Evolutionary conservation across 1,284 basidiomycete genomes (phyloP).

Genomic region (Pseudozyma sp.): DNA sequence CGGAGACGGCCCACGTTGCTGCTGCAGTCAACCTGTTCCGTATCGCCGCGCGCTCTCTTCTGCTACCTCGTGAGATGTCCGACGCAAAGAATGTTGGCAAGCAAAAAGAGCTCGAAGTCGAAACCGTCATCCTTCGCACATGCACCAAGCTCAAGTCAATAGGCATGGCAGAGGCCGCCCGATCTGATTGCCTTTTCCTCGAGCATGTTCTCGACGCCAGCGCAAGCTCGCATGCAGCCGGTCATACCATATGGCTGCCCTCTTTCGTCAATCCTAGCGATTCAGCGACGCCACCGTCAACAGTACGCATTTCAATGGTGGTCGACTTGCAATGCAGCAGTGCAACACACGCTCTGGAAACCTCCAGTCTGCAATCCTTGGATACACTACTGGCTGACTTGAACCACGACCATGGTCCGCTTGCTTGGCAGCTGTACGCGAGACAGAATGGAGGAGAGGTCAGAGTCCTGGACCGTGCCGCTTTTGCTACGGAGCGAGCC

Average conservation of each 20-base stretch:
- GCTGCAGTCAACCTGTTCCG: conserved; percentile 33
- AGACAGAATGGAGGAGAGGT: conserved; percentile 20
- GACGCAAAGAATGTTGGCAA: conserved; percentile 11
- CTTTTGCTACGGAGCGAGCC: conserved; percentile 48
- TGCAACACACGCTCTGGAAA: conserved; percentile 15
- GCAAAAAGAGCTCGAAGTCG: conserved; percentile 47
- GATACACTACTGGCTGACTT: conserved; percentile 27
- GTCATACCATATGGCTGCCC: conserved; percentile 15
- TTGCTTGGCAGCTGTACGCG: conserved; percentile 37
- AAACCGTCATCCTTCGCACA: conserved; percentile 35
- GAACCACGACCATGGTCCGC: conserved; percentile 40
- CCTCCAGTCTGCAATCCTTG: conserved; percentile 2
- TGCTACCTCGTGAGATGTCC: conserved; percentile 9
- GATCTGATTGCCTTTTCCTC: conserved; percentile 24
- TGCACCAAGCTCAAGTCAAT: conserved; percentile 32
- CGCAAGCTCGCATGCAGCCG: background rate
- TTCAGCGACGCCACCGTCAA: conserved; percentile 1
- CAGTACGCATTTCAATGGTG: conserved; percentile 24
- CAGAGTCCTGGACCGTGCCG: conserved; percentile 43
- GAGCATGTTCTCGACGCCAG: conserved; percentile 3
- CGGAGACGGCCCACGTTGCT: conserved; percentile 10
- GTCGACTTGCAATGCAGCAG: conserved; percentile 32
- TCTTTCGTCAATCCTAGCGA: conserved; percentile 1
- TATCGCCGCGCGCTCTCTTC: conserved; percentile 34
- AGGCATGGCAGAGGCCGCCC: conserved; percentile 15